Evolutionary conservation across 2,329 filamentous ascomycete species (phyloP), one percentile per base, ranked within the genome.

Genomic region (Ustilaginoidea virens): DNA sequence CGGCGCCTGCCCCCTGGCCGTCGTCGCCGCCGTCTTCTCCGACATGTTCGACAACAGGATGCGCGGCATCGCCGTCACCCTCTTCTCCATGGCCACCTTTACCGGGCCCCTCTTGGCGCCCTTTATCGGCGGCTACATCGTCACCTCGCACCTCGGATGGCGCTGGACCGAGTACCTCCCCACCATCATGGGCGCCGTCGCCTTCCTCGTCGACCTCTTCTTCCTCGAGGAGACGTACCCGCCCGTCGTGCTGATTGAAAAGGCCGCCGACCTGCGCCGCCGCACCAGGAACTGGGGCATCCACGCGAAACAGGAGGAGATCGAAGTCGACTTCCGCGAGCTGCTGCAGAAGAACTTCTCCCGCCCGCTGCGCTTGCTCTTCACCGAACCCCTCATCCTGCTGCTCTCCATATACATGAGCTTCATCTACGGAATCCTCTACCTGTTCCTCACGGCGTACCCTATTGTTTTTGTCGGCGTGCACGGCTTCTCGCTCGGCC

Each of bases 371-470:
- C 63, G 67, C 27, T 65, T 80, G 37, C 62, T 82, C 8, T 66
- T 78, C 34, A 61, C 63, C 19, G 76, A 81, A 49, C 75, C 78
- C 32, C 79, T 82, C 31, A 73, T 82, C 31, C 58, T 69, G 1
- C 54, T 74, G 7, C 53, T 82, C 14, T 77, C 74, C 21, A 56
- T 81, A 31, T 82, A 82, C 53, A 77, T 76, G 60, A 67, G 74
- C 23, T 82, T 82, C 52, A 73, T 80, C 49, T 85, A 86, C 44
- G 78, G 63, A 11, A 61, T 90, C 1, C 68, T 92, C 1, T 92
- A 90, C 45, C 73, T 87, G 16, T 90, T 90, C 58, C 62, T 93
- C 29, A 86, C 81, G 0, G 80, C 82, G 1, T 92, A 92, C 42
- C 76, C 80, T 1, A 68, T 90, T 25, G 78, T 92, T 27, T 92